Conservation (phyloP, 2,329 filamentous ascomycete genomes). For the Botrytis pseudocinerea region DNA sequence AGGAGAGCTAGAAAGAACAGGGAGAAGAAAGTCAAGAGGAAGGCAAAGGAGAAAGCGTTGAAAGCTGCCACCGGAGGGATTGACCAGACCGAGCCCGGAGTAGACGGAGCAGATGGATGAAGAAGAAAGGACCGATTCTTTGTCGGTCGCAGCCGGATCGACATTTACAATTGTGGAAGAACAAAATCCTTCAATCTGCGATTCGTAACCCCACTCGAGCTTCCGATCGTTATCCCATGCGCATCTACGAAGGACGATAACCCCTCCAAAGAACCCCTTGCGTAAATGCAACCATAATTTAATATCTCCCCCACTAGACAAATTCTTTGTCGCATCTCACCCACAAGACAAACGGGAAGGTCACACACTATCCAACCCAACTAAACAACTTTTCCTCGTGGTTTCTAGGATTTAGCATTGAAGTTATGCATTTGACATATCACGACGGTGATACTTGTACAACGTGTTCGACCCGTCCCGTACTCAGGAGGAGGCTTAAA, state of each 20-base stretch:
- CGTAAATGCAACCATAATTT: slow-evolving; percentile 21
- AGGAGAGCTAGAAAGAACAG: slow-evolving; percentile 64
- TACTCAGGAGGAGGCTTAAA: slow-evolving; percentile 12
- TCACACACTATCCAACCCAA: slow-evolving; percentile 18
- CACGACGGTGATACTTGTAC: slow-evolving; percentile 16
- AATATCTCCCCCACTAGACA: not conserved
- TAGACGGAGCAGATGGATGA: slow-evolving; percentile 20
- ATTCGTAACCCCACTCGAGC: not conserved
- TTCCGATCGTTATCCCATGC: slow-evolving; percentile 8
- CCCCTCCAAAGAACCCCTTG: slow-evolving; percentile 3
- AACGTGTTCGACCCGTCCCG: slow-evolving; percentile 20
- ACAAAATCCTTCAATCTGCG: slow-evolving; percentile 19
- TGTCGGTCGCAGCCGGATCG: slow-evolving; percentile 18
- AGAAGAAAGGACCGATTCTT: not conserved
- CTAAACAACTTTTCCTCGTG: slow-evolving; percentile 20
- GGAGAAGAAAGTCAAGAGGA: slow-evolving; percentile 59
- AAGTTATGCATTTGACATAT: slow-evolving; percentile 18
- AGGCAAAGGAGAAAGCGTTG: slow-evolving; percentile 57
- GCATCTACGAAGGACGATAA: slow-evolving; percentile 17
- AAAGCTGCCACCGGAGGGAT: slow-evolving; percentile 43
- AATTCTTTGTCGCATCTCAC: not conserved
- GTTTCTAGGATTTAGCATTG: slow-evolving; percentile 18
- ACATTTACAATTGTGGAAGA: slow-evolving; percentile 14
- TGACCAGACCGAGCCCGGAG: slow-evolving; percentile 3
- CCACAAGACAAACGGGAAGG: slow-evolving; percentile 19